Conservation (phyloP, 345 rosid genomes). For the Physaria fendleri region DNA sequence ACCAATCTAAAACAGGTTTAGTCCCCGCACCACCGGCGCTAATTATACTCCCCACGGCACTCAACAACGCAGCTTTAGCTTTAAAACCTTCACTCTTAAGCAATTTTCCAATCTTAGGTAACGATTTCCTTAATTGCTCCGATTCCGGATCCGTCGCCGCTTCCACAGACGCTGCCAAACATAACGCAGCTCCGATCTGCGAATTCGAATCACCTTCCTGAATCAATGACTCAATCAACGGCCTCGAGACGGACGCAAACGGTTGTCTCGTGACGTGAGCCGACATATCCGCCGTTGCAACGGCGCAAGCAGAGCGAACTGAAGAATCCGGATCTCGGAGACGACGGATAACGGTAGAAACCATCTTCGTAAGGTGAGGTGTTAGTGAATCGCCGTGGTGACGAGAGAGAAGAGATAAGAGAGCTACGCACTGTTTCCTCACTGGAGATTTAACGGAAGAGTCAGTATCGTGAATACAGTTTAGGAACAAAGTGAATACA, state of each 20-base stretch:
- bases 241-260: conserved; percentile 53
- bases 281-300: conserved; percentile 65
- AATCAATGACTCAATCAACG: conserved; percentile 55
- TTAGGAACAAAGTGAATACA: conserved; percentile 73
- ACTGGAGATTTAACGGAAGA: conserved; percentile 72
- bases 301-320: conserved; percentile 81
- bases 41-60: conserved; percentile 60
- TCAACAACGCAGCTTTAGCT: conserved; percentile 66
- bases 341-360: conserved; percentile 75
- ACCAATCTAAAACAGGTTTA: conserved; percentile 57
- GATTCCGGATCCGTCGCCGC: conserved; percentile 64
- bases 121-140: conserved; percentile 58
- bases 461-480: conserved; percentile 71
- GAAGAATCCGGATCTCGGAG: conserved; percentile 86
- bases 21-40: conserved; percentile 60
- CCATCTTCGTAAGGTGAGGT: conserved; percentile 70
- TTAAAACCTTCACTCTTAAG: conserved; percentile 64
- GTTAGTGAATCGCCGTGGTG: conserved; percentile 69
- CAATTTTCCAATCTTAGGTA: conserved; percentile 72
- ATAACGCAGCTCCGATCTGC: conserved; percentile 93
- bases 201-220: conserved; percentile 64
- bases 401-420: conserved; percentile 60
- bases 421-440: conserved; percentile 70
- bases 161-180: conserved; percentile 78
- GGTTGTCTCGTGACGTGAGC: conserved; percentile 55